A percentile compares a stretch with the other conserved stretches of the same genome.
Evolutionary conservation across 2,329 filamentous ascomycete genomes (phyloP).

Genomic region (Calonectria fujianensis): DNA sequence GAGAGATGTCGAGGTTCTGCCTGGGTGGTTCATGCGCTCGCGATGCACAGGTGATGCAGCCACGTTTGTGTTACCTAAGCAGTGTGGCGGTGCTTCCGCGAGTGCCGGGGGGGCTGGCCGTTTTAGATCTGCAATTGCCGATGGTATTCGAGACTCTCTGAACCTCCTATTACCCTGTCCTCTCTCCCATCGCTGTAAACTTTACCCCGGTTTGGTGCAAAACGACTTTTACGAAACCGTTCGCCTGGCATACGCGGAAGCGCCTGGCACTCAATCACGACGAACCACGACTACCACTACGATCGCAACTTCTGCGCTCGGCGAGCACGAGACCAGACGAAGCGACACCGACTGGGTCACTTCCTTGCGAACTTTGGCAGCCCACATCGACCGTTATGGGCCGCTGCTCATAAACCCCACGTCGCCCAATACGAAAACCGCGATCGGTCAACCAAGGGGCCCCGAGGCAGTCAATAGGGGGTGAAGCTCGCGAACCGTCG

Average conservation of each 20-base stretch:
- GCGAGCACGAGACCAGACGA: slow-evolving; percentile 21
- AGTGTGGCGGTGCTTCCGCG: slow-evolving; percentile 25
- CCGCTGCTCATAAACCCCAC: slow-evolving; percentile 48
- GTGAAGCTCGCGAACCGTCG: slow-evolving; percentile 55
- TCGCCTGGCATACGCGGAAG: slow-evolving; percentile 38
- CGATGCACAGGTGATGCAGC: slow-evolving; percentile 24
- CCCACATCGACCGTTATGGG: slow-evolving; percentile 52
- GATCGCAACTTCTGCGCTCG: slow-evolving; percentile 29
- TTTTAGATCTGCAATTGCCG: slow-evolving; percentile 32
- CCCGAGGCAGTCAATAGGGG: slow-evolving; percentile 29
- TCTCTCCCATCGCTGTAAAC: slow-evolving; percentile 32
- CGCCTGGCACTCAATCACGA: slow-evolving; percentile 37
- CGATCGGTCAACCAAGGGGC: slow-evolving; percentile 38
- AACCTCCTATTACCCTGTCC: slow-evolving; percentile 37
- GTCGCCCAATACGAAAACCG: slow-evolving; percentile 44
- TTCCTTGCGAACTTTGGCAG: slow-evolving; percentile 34
- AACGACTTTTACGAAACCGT: slow-evolving; percentile 45
- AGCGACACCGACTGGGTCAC: slow-evolving; percentile 33
- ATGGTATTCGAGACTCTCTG: slow-evolving; percentile 21
- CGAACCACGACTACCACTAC: slow-evolving; percentile 40
- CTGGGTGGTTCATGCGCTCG: slow-evolving; percentile 27
- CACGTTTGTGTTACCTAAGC: slow-evolving; percentile 42
- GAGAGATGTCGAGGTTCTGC: slow-evolving; percentile 30
- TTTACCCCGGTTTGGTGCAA: slow-evolving; percentile 48
- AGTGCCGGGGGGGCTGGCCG: slow-evolving; percentile 37